Evolutionary conservation across 306 rosid species (phyloP).

Genomic region (Medicago arabica): DNA sequence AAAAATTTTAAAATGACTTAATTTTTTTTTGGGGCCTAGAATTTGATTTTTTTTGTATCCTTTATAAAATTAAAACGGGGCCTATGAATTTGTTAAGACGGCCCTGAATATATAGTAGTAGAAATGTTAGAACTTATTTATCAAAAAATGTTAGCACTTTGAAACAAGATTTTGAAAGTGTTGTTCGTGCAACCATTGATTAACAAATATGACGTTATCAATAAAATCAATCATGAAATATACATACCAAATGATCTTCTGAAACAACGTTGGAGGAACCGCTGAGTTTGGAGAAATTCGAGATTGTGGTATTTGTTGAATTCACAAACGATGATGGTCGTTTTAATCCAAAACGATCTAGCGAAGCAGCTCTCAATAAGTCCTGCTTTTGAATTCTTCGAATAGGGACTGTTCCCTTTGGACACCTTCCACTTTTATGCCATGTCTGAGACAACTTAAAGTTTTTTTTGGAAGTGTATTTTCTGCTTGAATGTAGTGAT

Average conservation of each 20-base stretch:
- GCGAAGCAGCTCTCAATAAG: slow-evolving; percentile 49
- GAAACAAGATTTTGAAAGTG: too few relatives aligned
- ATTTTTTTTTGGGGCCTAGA: too few relatives aligned
- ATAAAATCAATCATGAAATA: not conserved
- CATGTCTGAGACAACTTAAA: slow-evolving; percentile 49
- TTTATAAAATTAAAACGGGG: too few relatives aligned
- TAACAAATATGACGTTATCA: too few relatives aligned
- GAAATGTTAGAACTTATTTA: too few relatives aligned
- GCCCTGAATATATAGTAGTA: too few relatives aligned
- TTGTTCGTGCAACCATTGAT: too few relatives aligned
- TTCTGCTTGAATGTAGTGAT: slow-evolving; percentile 14
- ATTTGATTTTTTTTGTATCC: too few relatives aligned
- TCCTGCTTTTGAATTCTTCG: slow-evolving; percentile 58
- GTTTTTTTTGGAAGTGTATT: not conserved
- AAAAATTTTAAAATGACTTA: too few relatives aligned
- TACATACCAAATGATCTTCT: slow-evolving; percentile 51
- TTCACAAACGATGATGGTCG: not conserved
- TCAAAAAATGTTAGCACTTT: too few relatives aligned
- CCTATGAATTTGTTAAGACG: too few relatives aligned
- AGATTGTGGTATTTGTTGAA: slow-evolving; percentile 19
- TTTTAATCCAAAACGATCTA: slow-evolving; percentile 55
- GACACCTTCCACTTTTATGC: slow-evolving; percentile 75
- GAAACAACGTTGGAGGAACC: not conserved
- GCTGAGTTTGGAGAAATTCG: slow-evolving; percentile 4
- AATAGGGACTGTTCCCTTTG: slow-evolving; percentile 68